A percentile compares a stretch with the other conserved stretches of the same genome.
Evolutionary conservation across 139 green algal genomes (phyloP).

Genomic region (Asterochloris erici): DNA sequence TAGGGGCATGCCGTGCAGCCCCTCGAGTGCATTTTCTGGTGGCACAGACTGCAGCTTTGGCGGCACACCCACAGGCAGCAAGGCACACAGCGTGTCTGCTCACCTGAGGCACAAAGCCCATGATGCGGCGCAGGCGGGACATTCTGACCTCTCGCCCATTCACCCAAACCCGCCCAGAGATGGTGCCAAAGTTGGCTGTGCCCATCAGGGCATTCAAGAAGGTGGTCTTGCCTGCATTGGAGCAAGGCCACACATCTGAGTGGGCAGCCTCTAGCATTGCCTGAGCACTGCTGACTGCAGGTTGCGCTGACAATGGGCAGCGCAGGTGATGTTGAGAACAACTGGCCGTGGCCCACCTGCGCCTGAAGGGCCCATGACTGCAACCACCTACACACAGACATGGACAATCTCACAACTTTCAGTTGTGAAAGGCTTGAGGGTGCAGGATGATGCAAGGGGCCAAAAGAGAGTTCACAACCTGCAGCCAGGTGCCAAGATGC

Average conservation of each 20-base stretch:
- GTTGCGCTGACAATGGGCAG: too few species aligned
- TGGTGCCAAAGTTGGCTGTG: constrained; percentile 12
- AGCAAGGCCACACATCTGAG: not conserved
- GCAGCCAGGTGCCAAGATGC: not conserved
- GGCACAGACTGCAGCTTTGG: too few species aligned
- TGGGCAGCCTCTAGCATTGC: too few species aligned
- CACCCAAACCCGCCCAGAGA: constrained; percentile 29
- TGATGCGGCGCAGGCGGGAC: constrained; percentile 26
- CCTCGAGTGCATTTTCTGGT: not conserved
- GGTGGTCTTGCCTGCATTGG: constrained; percentile 39
- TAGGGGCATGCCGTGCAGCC: not conserved
- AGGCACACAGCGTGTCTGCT: not conserved
- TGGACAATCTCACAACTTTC: not conserved
- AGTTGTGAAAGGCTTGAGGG: not conserved
- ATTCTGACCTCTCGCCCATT: constrained; percentile 42
- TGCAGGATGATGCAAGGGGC: not conserved
- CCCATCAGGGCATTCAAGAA: constrained; percentile 46
- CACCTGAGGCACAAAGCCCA: constrained; percentile 48
- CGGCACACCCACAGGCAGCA: too few species aligned
- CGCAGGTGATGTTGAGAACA: too few species aligned
- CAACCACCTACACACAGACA: constrained; percentile 18
- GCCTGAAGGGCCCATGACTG: constrained; percentile 43
- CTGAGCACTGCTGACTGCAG: too few species aligned
- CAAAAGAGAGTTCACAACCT: not conserved
- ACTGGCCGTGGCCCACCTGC: not conserved